Base-by-base conservation (phyloP, 2,329 filamentous ascomycete species). In the Ophiostoma triangulosporum region DNA sequence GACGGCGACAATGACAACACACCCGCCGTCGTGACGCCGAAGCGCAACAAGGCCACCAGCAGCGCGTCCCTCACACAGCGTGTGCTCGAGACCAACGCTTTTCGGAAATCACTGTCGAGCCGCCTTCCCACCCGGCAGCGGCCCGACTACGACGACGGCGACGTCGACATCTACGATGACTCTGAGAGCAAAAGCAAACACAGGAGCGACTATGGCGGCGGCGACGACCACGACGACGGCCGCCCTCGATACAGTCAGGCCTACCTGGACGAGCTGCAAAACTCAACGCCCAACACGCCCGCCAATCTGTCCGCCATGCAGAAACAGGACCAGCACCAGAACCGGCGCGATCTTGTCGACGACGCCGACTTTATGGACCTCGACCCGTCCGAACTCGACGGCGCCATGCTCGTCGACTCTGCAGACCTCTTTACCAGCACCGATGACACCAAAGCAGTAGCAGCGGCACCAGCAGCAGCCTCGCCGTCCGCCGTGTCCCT, bases 161-260 rank as follows among this genome's bases (percentile, higher is more conserved):
- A 52, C 3, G 81, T 86, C 27, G 11, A 35, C 5, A 82, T 83
- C 50, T 11, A 86, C 24, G 11, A 20, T 3, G 82, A 83, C 50
- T 11, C n/a, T 9, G 20, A 20, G n/a, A 32, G n/a, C 4, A 32
- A 29, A 29, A 20, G 1, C 26, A 46, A 46, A 17, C 24, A 29
- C 15, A 46, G 17, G 15, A 46, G 24, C 24, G 43, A 46, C 26
- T 29, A 46, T 20, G 36, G 9, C 22, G n/a, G 68, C 11, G 31
- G 17, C n/a, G 31, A 45, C 33, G 45, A 57, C 26, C 40, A 52
- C 14, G 81, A 86, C 14, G 80, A 84, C 15, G 83, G 83, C 51
- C 74, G 84, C 35, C 89, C 88, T 0, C 84, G 72, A 55, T 97
- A 98, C 65, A 94, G 78, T 70, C 86, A 86, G 62, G 88, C 94